phyloP scores from a whole-genome alignment of 176 grass and related monocot species.

The Oryza australiensis region DNA sequence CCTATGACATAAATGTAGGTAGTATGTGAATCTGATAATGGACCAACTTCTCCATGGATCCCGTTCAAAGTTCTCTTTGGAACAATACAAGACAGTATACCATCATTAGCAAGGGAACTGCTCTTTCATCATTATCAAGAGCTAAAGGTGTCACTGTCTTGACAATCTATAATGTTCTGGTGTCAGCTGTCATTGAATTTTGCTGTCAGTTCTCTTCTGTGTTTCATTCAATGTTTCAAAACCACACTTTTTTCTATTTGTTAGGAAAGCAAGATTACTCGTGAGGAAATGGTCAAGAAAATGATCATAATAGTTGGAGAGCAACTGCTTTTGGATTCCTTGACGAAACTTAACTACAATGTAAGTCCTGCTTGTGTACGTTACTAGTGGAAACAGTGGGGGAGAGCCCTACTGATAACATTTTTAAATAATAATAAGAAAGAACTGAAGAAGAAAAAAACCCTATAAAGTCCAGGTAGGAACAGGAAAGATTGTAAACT shows the following conservation, averaged over 20 bases:
- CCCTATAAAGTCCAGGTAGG: neutral
- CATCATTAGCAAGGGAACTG: constrained; percentile 49
- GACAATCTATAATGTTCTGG: neutral
- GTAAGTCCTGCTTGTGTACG: constrained; percentile 34
- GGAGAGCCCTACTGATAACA: too few species aligned
- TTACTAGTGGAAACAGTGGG: neutral
- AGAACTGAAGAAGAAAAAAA: neutral
- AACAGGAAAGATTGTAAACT: neutral
- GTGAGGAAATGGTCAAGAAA: constrained; percentile 57
- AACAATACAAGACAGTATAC: constrained; percentile 38
- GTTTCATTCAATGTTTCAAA: constrained; percentile 1
- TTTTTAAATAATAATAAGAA: neutral
- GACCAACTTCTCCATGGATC: constrained; percentile 61
- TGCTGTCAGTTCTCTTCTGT: neutral
- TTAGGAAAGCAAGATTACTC: constrained; percentile 55
- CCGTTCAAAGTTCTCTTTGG: constrained; percentile 51
- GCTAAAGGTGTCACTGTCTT: constrained; percentile 40
- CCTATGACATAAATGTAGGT: constrained; percentile 32
- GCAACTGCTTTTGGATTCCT: constrained; percentile 40
- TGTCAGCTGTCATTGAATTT: constrained; percentile 7
- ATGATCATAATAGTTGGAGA: constrained; percentile 58
- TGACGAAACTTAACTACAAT: constrained; percentile 36
- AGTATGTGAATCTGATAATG: constrained; percentile 23
- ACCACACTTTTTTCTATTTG: constrained; percentile 12
- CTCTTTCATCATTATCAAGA: constrained; percentile 58